Conservation (phyloP, 2,329 filamentous ascomycete genomes). For the Escovopsis sp. region DNA sequence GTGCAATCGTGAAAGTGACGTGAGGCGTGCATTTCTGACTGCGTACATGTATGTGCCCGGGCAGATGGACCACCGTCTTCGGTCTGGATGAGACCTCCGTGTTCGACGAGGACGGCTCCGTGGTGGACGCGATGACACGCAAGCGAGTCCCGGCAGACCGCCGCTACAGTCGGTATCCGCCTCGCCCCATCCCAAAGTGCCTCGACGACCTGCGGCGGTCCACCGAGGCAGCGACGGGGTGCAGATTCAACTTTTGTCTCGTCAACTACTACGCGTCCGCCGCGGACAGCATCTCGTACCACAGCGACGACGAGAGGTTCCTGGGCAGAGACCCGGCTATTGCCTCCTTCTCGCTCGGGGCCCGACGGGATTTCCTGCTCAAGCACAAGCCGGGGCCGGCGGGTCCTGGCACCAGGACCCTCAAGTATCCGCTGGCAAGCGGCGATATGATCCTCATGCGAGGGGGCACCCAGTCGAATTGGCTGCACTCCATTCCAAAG, state of each 20-base stretch:
- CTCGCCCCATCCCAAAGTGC: conserved; percentile 57
- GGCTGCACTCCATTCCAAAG: conserved; percentile 69
- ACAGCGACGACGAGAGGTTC: conserved; percentile 70
- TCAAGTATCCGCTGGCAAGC: conserved; percentile 41
- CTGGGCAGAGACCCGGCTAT: conserved; percentile 56
- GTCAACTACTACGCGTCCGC: conserved; percentile 76
- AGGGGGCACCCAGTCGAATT: conserved; percentile 58
- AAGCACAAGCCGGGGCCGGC: conserved; percentile 50
- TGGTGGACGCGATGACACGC: conserved; percentile 29
- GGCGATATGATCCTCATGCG: conserved; percentile 74
- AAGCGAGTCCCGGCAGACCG: conserved; percentile 32
- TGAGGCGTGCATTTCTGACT: not conserved
- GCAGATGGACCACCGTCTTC: conserved; percentile 39
- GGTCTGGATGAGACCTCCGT: conserved; percentile 46
- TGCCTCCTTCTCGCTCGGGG: conserved; percentile 60
- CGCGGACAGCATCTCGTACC: conserved; percentile 62
- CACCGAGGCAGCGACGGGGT: conserved; percentile 51
- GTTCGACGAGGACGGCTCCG: conserved; percentile 33
- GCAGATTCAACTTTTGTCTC: conserved; percentile 61
- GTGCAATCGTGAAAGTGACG: not conserved
- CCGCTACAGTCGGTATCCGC: conserved; percentile 38
- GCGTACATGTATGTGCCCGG: too few relatives aligned
- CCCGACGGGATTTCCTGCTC: conserved; percentile 59
- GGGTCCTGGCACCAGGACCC: conserved; percentile 16
- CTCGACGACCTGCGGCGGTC: conserved; percentile 47